Evolutionary conservation across 805 yeast species (phyloP), one percentile per base, ranked within the genome.

Genomic region (Saturnispora silvae): DNA sequence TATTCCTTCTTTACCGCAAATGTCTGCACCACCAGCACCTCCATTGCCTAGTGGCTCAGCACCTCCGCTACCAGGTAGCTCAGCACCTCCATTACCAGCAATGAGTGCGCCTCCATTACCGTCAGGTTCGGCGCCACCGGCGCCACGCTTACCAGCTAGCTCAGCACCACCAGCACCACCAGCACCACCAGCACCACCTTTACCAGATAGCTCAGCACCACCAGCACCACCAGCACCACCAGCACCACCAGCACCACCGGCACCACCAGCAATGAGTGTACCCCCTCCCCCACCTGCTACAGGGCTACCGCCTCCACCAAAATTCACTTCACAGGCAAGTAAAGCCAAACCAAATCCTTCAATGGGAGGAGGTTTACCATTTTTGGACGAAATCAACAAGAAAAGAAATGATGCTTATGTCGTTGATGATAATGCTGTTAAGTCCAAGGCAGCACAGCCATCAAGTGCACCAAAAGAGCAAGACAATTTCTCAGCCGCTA

Each of bases 381-480:
- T 75, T 46, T 60, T 75, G 34, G 75, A 75, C 1, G 72, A 74
- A 41, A 75, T 75, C 34, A 72, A 73, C 42, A 64, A 68, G 28
- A 71, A 68, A 50, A 61, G 80, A 52, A 64, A 68, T 43, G 75
- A 75, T 16, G 41, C 66, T 1, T 51, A 61, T 50, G 77, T 71
- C 11, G 61, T 74, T n/a, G 74, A 65, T 37, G 55, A 48, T 16
- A 44, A 38, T 13, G 33, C 40, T 7, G 53, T 48, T 40, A 35
- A 52, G 46, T 28, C 28, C 10, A 45, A 40, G 18, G 23, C 33
- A n/a, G 6, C 38, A 2, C 45, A 56, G 1, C 44, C 54, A 10
- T 44, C 52, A 5, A 56, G 59, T 22, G 45, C 60, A 17, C 48
- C 56, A 8, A 31, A 46, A 9, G 45, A 34, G 13, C 49, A 39